Conservation (phyloP, 345 rosid genomes). For the Citrus maxima region DNA sequence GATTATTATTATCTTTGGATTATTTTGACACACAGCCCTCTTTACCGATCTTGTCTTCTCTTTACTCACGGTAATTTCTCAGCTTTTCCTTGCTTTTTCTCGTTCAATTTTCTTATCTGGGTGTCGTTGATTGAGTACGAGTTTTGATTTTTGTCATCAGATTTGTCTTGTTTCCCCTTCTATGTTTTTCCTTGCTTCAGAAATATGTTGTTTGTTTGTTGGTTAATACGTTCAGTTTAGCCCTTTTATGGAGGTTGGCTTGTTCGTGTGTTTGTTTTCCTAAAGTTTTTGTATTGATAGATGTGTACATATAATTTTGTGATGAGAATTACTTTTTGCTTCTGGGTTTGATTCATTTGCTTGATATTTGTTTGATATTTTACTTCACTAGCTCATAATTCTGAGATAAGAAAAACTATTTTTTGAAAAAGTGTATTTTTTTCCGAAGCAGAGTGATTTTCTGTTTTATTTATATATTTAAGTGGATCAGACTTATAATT, state of each 20-base stretch:
- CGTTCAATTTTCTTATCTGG: constrained; percentile 5
- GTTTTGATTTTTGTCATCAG: background rate
- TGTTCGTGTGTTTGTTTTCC: background rate
- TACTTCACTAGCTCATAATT: background rate
- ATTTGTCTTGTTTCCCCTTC: background rate
- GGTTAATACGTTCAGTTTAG: background rate
- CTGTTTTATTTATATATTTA: background rate
- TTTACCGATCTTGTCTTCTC: constrained; percentile 21
- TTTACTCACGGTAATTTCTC: constrained; percentile 29
- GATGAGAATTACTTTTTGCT: background rate
- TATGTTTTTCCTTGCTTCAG: background rate
- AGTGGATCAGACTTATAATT: background rate
- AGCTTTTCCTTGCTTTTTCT: background rate
- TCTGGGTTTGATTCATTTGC: constrained; percentile 5
- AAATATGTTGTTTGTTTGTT: background rate
- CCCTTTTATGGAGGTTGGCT: background rate
- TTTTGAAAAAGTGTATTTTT: background rate
- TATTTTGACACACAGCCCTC: background rate
- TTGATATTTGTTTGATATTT: background rate
- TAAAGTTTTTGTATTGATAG: background rate
- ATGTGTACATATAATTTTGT: background rate
- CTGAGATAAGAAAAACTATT: background rate
- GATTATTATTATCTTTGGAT: background rate
- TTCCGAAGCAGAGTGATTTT: background rate
- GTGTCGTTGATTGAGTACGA: constrained; percentile 4